phyloP scores from a whole-genome alignment of 768 basidiomycete species.

The Roridomyces roridus region DNA sequence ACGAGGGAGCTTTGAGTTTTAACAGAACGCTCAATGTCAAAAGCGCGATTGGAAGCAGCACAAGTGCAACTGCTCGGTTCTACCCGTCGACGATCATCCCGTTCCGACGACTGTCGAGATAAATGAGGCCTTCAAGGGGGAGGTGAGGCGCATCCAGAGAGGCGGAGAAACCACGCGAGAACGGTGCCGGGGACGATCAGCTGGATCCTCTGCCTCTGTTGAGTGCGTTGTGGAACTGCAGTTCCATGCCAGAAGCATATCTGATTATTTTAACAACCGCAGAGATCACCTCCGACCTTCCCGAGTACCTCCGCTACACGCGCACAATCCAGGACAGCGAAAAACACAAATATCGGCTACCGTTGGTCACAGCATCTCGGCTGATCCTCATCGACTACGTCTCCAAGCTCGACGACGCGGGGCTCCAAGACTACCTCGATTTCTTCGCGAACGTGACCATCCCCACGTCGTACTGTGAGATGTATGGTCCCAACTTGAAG shows the following conservation, averaged over 20 bases:
- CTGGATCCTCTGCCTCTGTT: slow-evolving; percentile 12
- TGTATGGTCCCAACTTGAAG: slow-evolving; percentile 21
- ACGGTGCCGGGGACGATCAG: slow-evolving; percentile 8
- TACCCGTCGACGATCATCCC: slow-evolving; percentile 6
- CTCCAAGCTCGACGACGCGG: slow-evolving; percentile 10
- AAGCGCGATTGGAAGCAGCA: slow-evolving; percentile 18
- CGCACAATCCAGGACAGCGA: slow-evolving; percentile 13
- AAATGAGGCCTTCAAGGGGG: slow-evolving; percentile 10
- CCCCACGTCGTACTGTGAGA: slow-evolving; percentile 12
- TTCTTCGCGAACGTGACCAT: slow-evolving; percentile 10
- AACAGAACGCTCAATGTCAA: slow-evolving; percentile 17
- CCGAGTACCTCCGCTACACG: slow-evolving; percentile 6
- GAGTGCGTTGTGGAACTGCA: too few species aligned
- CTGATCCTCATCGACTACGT: slow-evolving; percentile 14
- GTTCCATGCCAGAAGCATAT: too few species aligned
- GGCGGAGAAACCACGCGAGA: slow-evolving; percentile 10
- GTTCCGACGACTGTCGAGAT: slow-evolving; percentile 15
- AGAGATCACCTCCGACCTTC: slow-evolving; percentile 15
- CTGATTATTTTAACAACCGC: slow-evolving; percentile 6
- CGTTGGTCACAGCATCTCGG: slow-evolving; percentile 13
- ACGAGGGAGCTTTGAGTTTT: too few species aligned
- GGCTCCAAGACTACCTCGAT: slow-evolving; percentile 1
- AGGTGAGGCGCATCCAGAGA: slow-evolving; percentile 9
- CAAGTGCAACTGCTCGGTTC: slow-evolving; percentile 19
- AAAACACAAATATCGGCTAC: slow-evolving; percentile 13